Percentiles rank a stretch among this genome's conserved stretches.
Evolutionary conservation across 176 grass and related monocot species (phyloP).

Genomic region (Oryza brachyantha): DNA sequence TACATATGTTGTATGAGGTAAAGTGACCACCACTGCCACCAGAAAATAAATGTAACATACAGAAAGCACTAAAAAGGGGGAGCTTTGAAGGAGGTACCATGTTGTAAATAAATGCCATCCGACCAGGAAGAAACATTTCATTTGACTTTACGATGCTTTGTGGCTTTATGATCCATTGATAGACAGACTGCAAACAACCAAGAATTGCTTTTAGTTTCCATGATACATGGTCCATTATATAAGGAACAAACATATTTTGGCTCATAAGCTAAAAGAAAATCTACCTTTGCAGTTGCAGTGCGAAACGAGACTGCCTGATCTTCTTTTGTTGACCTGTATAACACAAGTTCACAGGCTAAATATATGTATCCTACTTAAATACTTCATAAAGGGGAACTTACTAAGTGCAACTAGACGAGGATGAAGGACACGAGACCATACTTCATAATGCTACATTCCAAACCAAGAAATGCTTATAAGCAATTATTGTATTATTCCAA

Average conservation of each 20-base stretch:
- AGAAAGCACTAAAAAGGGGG: background rate
- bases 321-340: slow-evolving; percentile 63
- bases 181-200: slow-evolving; percentile 73
- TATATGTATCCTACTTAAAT: background rate
- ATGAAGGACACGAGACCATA: background rate
- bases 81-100: slow-evolving; percentile 54
- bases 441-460: background rate
- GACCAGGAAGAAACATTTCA: slow-evolving; percentile 95
- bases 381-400: no score
- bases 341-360: slow-evolving; percentile 14
- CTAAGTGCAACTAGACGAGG: background rate
- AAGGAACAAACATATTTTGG: background rate
- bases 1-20: no score
- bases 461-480: background rate
- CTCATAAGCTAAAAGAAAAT: slow-evolving; percentile 10
- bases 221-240: background rate
- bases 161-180: slow-evolving; percentile 93
- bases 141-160: slow-evolving; percentile 81
- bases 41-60: no score
- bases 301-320: slow-evolving; percentile 74
- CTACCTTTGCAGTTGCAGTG: slow-evolving; percentile 88
- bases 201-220: slow-evolving; percentile 16
- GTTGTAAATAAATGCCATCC: slow-evolving; percentile 96
- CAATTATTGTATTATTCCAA: background rate
- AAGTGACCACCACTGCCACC: no score